Conservation (phyloP, 148 eudicot species). For the Rhododendron henanense region DNA sequence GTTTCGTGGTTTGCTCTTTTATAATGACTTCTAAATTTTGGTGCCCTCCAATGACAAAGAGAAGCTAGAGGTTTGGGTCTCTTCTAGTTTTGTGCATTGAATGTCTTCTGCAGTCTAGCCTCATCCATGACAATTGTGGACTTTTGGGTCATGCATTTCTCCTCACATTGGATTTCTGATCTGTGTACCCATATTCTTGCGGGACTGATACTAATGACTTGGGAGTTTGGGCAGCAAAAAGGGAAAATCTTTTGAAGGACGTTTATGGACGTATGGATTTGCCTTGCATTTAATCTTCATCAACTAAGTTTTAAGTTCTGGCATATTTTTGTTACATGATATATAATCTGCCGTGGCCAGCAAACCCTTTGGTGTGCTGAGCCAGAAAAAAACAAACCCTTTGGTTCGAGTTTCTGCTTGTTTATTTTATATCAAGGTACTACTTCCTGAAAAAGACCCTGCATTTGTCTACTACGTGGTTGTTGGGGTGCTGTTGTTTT, state of each 20-base stretch:
- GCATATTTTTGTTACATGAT: not conserved
- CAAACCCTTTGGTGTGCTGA: not conserved
- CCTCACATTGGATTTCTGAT: not conserved
- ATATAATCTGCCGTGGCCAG: not conserved
- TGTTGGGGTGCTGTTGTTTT: not conserved
- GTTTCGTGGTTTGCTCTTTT: not conserved
- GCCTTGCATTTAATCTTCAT: not conserved
- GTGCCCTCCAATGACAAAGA: not conserved
- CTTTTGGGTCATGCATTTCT: not conserved
- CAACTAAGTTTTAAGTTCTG: not conserved
- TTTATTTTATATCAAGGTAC: not conserved
- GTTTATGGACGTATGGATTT: not conserved
- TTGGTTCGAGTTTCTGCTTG: not conserved
- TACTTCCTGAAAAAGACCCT: not conserved
- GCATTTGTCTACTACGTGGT: not conserved
- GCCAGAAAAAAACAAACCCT: not conserved
- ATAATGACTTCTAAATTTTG: not conserved
- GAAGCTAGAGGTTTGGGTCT: not conserved
- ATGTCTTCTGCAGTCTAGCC: not conserved
- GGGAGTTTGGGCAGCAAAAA: not conserved
- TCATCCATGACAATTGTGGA: not conserved
- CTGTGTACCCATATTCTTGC: not conserved
- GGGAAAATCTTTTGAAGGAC: not conserved
- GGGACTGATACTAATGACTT: not conserved
- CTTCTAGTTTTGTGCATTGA: conserved; percentile 1